Conservation (phyloP, 2,329 filamentous ascomycete genomes). For the Cladophialophora carrionii region DNA sequence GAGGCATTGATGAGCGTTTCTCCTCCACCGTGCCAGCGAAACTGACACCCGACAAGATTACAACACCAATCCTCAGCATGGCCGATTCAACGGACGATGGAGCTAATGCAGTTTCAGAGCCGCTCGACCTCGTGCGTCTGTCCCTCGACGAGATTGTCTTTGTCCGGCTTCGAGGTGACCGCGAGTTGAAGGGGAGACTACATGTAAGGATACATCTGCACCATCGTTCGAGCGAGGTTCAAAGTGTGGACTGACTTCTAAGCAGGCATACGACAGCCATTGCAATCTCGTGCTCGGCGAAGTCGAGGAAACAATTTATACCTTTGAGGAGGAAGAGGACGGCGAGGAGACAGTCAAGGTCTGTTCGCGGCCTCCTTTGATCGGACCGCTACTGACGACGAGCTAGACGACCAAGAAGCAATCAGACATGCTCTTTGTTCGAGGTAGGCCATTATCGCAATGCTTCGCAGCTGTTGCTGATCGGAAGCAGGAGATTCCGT, state of each 20-base stretch:
- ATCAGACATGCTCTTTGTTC: slow-evolving; percentile 96
- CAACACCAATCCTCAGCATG: slow-evolving; percentile 57
- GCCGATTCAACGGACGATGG: slow-evolving; percentile 78
- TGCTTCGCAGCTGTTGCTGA: slow-evolving; percentile 23
- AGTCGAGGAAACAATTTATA: slow-evolving; percentile 95
- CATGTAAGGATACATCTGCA: slow-evolving; percentile 66
- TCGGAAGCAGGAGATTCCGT: slow-evolving; percentile 67
- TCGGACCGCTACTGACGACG: slow-evolving; percentile 7
- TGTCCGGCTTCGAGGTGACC: slow-evolving; percentile 93
- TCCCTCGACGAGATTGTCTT: slow-evolving; percentile 92
- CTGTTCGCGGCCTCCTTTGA: slow-evolving; percentile 20
- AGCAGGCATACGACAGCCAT: slow-evolving; percentile 94
- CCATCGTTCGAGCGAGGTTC: neutral
- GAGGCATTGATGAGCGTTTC: neutral
- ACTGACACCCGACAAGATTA: neutral
- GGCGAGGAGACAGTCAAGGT: slow-evolving; percentile 75
- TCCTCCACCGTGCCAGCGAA: neutral
- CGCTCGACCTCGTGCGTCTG: slow-evolving; percentile 91
- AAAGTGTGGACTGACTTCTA: slow-evolving; percentile 33
- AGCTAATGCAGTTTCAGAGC: slow-evolving; percentile 75
- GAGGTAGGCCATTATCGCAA: slow-evolving; percentile 65
- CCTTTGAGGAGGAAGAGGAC: slow-evolving; percentile 85
- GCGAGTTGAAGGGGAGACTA: slow-evolving; percentile 90
- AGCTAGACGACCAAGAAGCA: slow-evolving; percentile 88
- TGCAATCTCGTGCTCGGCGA: slow-evolving; percentile 96